Conservation (phyloP, 345 rosid species). For the Murraya paniculata region DNA sequence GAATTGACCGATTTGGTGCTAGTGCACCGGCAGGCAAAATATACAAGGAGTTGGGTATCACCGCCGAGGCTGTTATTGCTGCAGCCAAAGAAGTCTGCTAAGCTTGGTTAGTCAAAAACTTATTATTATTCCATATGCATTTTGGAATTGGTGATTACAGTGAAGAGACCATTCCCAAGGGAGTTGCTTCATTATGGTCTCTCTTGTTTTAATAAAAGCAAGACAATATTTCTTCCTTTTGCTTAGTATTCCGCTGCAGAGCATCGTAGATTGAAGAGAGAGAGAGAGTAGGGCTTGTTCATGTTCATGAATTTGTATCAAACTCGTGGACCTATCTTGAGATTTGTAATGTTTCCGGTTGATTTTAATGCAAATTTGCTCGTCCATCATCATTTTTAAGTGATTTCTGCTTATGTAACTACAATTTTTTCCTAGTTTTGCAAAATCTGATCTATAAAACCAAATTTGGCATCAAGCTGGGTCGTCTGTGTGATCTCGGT, state of each 20-base stretch:
- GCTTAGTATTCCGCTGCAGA: constrained; percentile 19
- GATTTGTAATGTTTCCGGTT: constrained; percentile 25
- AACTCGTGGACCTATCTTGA: constrained; percentile 17
- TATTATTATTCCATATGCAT: background rate
- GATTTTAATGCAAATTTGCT: constrained; percentile 6
- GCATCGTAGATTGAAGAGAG: constrained; percentile 22
- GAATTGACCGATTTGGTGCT: constrained; percentile 84
- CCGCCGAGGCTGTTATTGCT: constrained; percentile 66
- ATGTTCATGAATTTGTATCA: constrained; percentile 20
- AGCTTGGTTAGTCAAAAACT: constrained; percentile 4
- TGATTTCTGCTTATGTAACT: no score
- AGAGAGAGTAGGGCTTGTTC: constrained; percentile 4
- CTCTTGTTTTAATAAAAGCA: constrained; percentile 34
- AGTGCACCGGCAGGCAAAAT: constrained; percentile 86
- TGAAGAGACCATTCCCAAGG: constrained; percentile 11
- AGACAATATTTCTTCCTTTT: constrained; percentile 19
- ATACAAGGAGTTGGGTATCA: constrained; percentile 80
- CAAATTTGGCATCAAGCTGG: background rate
- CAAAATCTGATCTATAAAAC: background rate
- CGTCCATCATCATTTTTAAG: no score
- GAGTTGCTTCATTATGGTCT: constrained; percentile 19
- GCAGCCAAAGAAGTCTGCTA: constrained; percentile 64
- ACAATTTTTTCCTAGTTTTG: background rate
- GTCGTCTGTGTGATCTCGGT: background rate
- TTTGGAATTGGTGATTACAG: constrained; percentile 18